Conservation (phyloP, 2,329 filamentous ascomycete genomes). For the Penicillium sumatraense region DNA sequence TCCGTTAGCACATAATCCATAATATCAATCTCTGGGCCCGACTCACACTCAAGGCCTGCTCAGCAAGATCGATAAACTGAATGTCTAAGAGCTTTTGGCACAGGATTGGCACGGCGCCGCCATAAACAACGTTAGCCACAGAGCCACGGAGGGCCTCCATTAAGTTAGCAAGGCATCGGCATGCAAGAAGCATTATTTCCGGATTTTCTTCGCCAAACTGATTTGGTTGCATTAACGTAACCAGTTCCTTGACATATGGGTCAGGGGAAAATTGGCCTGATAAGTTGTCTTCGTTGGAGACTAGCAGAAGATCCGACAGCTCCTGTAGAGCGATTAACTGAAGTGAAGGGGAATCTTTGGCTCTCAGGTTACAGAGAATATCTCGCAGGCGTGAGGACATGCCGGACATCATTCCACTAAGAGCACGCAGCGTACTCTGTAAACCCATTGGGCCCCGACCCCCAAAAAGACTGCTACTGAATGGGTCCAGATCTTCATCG, state of each 20-base stretch:
- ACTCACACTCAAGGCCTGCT: constrained; percentile 84
- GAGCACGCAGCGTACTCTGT: constrained; percentile 78
- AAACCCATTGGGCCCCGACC: constrained; percentile 67
- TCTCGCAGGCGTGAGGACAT: constrained; percentile 79
- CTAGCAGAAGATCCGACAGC: constrained; percentile 86
- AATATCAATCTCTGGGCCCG: background rate
- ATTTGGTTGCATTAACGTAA: constrained; percentile 86
- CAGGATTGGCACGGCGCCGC: constrained; percentile 90
- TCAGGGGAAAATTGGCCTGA: constrained; percentile 95
- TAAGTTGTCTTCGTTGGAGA: constrained; percentile 95
- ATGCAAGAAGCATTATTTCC: constrained; percentile 96
- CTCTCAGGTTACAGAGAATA: constrained; percentile 73
- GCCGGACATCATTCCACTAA: constrained; percentile 91
- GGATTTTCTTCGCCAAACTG: constrained; percentile 88
- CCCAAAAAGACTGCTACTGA: constrained; percentile 68
- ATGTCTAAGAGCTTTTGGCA: constrained; percentile 96
- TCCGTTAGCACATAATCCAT: constrained; percentile 1
- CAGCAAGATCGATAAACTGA: constrained; percentile 94
- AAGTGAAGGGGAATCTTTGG: constrained; percentile 82
- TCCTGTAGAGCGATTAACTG: constrained; percentile 94
- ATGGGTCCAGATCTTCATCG: constrained; percentile 65
- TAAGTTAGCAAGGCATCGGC: constrained; percentile 91
- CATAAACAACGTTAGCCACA: constrained; percentile 94
- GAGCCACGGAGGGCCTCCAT: constrained; percentile 96
- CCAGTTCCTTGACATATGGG: constrained; percentile 92